Percentiles rank a stretch among this genome's conserved stretches.
phyloP scores from a whole-genome alignment of 306 rosid species.

The Hippophae rhamnoides region DNA sequence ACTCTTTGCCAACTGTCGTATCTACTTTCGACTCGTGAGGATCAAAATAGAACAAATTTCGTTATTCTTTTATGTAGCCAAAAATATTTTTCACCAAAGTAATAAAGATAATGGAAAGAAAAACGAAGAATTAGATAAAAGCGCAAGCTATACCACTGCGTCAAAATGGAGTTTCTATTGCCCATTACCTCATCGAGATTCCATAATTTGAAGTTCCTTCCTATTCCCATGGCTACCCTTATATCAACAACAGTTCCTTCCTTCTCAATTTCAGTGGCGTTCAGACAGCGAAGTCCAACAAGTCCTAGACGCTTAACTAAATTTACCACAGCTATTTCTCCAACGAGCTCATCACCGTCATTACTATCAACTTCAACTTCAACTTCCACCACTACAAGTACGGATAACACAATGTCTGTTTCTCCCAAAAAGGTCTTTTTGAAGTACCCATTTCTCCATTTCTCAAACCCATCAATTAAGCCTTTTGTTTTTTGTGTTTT shows the following conservation, averaged over 20 bases:
- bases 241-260: constrained; percentile 6
- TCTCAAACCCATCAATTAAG: background rate
- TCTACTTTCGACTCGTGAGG: too few species aligned
- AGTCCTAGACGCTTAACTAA: constrained; percentile 32
- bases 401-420: constrained; percentile 14
- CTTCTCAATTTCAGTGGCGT: constrained; percentile 23
- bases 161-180: constrained; percentile 31
- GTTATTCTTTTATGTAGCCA: too few species aligned
- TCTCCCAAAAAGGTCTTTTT: constrained; percentile 52
- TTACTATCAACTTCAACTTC: background rate
- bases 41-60: too few species aligned
- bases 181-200: constrained; percentile 21
- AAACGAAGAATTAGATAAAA: too few species aligned
- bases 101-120: too few species aligned
- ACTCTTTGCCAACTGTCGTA: too few species aligned
- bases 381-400: constrained; percentile 1
- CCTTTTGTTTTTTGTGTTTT: background rate
- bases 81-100: too few species aligned
- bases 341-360: constrained; percentile 10
- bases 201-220: constrained; percentile 18
- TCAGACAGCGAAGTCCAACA: constrained; percentile 18
- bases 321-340: constrained; percentile 27
- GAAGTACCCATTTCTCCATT: constrained; percentile 5
- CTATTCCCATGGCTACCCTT: constrained; percentile 17
- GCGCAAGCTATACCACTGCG: background rate